These are phyloP conservation scores for Quercus ilex DNA, from an alignment of 306 rosid genomes.

Conservation along the genomic window DNA sequence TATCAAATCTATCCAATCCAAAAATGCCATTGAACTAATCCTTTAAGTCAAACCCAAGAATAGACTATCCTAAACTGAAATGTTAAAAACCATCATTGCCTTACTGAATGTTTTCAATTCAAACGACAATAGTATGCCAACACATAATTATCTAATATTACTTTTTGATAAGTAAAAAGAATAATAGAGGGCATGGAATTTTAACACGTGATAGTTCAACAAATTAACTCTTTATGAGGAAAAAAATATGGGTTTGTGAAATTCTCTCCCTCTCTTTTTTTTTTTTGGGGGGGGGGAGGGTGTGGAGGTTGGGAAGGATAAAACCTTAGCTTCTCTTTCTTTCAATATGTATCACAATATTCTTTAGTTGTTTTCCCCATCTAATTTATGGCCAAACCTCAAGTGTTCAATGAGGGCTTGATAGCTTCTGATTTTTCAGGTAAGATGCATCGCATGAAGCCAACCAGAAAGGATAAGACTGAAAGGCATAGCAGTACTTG, in stretches of 20 bases:
- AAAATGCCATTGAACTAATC: not conserved
- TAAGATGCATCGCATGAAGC: not conserved
- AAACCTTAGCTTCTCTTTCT: not conserved
- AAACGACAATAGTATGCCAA: not conserved
- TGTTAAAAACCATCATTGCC: not conserved
- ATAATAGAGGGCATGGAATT: not conserved
- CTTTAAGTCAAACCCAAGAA: not conserved
- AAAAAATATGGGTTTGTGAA: not conserved
- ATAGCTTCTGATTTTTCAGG: not conserved
- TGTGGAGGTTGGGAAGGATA: not conserved
- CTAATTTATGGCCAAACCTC: not conserved
- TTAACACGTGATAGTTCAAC: not conserved
- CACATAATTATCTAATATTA: not conserved
- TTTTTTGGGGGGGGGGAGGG: not conserved
- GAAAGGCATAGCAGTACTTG: not conserved
- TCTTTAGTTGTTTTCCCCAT: not conserved
- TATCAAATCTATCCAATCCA: constrained; percentile 12
- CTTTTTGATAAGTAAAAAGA: not conserved
- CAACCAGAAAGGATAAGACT: not conserved
- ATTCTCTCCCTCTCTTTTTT: not conserved
- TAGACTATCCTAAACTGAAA: not conserved
- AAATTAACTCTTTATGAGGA: not conserved
- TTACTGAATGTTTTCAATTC: not conserved
- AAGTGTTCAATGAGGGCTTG: not conserved
- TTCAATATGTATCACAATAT: not conserved